These are phyloP conservation scores for Primulina tabacum DNA, from an alignment of 257 asterid species.

Conservation along the genomic window DNA sequence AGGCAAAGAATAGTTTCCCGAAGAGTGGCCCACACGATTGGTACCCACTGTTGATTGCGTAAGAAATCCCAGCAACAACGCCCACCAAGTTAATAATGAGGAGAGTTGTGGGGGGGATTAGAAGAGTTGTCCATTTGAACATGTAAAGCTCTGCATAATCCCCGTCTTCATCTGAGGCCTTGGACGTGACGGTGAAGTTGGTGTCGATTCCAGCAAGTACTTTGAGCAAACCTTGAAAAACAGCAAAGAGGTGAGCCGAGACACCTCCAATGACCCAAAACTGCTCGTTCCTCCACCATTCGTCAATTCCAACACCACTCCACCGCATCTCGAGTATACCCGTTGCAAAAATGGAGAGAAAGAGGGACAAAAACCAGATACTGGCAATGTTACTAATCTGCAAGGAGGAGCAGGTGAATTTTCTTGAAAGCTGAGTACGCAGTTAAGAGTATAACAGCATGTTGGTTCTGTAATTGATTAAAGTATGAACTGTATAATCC, in stretches of 20 bases:
- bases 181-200: slow-evolving; percentile 72
- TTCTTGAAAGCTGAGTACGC: too few species aligned
- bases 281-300: slow-evolving; percentile 89
- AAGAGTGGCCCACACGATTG: slow-evolving; percentile 80
- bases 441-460: too few species aligned
- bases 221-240: slow-evolving; percentile 87
- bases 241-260: slow-evolving; percentile 78
- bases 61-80: slow-evolving; percentile 78
- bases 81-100: slow-evolving; percentile 59
- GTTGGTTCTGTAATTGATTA: too few species aligned
- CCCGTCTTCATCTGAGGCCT: slow-evolving; percentile 53
- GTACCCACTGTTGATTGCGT: slow-evolving; percentile 75
- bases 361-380: slow-evolving; percentile 69
- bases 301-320: slow-evolving; percentile 88
- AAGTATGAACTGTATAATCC: too few species aligned
- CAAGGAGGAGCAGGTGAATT: too few species aligned
- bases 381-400: too few species aligned
- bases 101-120: slow-evolving; percentile 80
- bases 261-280: slow-evolving; percentile 91
- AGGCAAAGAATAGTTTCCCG: slow-evolving; percentile 80
- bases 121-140: slow-evolving; percentile 88
- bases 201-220: slow-evolving; percentile 84
- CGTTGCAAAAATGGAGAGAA: slow-evolving; percentile 68
- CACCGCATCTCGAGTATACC: slow-evolving; percentile 80
- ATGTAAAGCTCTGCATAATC: slow-evolving; percentile 69